Percentiles rank a stretch among this genome's conserved stretches.
Conservation (phyloP, 2,329 filamentous ascomycete genomes). For the Ophiostoma angusticollis region DNA sequence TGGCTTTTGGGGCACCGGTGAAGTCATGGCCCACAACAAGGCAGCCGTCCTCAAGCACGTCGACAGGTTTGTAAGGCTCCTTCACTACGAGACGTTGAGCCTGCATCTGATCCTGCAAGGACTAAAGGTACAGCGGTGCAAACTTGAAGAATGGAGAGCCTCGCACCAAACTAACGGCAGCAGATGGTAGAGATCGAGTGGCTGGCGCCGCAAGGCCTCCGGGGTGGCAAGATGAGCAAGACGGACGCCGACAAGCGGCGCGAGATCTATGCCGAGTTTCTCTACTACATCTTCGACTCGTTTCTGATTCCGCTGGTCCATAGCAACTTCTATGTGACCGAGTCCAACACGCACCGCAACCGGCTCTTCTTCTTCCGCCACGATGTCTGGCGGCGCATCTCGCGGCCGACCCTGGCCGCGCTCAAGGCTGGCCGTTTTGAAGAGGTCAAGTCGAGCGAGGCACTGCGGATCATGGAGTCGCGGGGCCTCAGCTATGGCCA, state of each 20-base stretch:
- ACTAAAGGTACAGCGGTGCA: conserved; percentile 46
- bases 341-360: conserved; percentile 69
- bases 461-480: conserved; percentile 43
- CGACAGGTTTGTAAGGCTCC: conserved; percentile 63
- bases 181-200: conserved; percentile 59
- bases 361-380: conserved; percentile 88
- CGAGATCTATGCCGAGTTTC: conserved; percentile 69
- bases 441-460: conserved; percentile 49
- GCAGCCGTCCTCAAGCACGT: conserved; percentile 49
- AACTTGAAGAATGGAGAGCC: too few species aligned
- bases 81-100: conserved; percentile 69
- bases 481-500: conserved; percentile 63
- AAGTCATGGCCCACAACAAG: conserved; percentile 46
- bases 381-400: conserved; percentile 71
- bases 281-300: conserved; percentile 91
- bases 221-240: conserved; percentile 45
- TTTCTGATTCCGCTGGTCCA: conserved; percentile 76
- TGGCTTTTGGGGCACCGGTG: conserved; percentile 56
- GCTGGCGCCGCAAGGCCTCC: conserved; percentile 46
- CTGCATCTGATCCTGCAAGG: conserved; percentile 67
- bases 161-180: not conserved
- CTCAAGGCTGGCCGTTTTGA: conserved; percentile 68
- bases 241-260: conserved; percentile 63
- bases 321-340: conserved; percentile 87
- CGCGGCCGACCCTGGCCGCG: conserved; percentile 55